Evolutionary conservation across 192 early-diverging fungal genomes (phyloP), one percentile per base, ranked within the genome.

Genomic region (Podila epigama): DNA sequence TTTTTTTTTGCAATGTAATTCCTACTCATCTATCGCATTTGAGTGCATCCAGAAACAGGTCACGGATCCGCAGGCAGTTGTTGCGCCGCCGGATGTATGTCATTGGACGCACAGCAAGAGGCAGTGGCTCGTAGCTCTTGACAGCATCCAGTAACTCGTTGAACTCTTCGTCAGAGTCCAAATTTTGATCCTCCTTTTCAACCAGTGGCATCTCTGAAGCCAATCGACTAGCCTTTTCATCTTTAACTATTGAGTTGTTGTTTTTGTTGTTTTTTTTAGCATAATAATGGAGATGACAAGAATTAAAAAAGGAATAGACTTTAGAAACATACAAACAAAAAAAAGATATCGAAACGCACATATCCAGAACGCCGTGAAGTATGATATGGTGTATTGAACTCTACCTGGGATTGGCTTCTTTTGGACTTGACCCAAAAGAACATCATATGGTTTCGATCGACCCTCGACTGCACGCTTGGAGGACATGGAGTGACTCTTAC

Each of bases 401-500:
- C 51, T 89, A 89, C 92, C 87, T 68, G 90, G 87, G 25, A 85
- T 75, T 34, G 90, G 89, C 54, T 93, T 95, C 59, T 89, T 88
- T 84, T 95, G 86, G 73, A 93, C 90, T 51, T 89, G 86, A 53
- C 88, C 79, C 56, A 96, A 78, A 22, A 97, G 70, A 6, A 86
- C 83, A 65, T 98, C 94, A 72, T 94, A 98, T 20, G 88, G 84
- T 72, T 90, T 84, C 32, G 95, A 93, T 51, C 97, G 86, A 16
- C 95, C 96, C 44, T 80, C 79, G 11, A 98, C 97, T 2, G 84
- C 86, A 34, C 95, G 86, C 73, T 98, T 98, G 40, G 87, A 84
- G 1, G 89, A 90, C 85, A 98, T 94, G 32, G 92, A 90, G 62
- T 98, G 97, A 5, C 94, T 96, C 72, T 98, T 98, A 84, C 97